Percentiles rank a stretch among this genome's conserved stretches.
phyloP scores from a whole-genome alignment of 176 grass and related monocot genomes.

The Dactylis glomerata region DNA sequence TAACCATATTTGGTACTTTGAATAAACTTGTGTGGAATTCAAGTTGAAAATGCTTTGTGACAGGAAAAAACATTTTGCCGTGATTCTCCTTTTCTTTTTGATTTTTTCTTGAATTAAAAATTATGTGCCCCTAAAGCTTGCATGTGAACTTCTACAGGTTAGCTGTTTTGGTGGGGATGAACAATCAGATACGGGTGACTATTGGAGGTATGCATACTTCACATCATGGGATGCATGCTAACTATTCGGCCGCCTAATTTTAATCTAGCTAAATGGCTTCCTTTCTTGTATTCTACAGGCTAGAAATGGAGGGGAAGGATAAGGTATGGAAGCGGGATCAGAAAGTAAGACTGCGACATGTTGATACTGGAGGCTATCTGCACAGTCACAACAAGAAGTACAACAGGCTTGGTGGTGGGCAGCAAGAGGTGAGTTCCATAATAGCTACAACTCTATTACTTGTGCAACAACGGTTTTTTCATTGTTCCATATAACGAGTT shows the following conservation, averaged over 20 bases:
- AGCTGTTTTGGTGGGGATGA: slow-evolving; percentile 72
- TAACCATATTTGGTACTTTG: not conserved
- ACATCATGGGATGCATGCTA: not conserved
- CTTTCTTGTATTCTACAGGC: slow-evolving; percentile 31
- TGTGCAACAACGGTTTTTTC: not conserved
- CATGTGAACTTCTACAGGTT: slow-evolving; percentile 47
- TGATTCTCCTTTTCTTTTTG: not conserved
- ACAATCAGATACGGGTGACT: slow-evolving; percentile 68
- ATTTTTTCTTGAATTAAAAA: slow-evolving; percentile 15
- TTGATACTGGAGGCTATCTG: slow-evolving; percentile 72
- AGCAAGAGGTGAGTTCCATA: slow-evolving; percentile 61
- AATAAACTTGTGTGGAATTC: not conserved
- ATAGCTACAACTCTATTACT: not conserved
- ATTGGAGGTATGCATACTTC: slow-evolving; percentile 56
- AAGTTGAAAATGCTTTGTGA: not conserved
- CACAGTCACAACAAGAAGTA: slow-evolving; percentile 87
- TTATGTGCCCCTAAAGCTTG: not conserved
- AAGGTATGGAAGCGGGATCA: slow-evolving; percentile 69
- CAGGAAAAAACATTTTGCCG: not conserved
- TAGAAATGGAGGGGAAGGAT: slow-evolving; percentile 70
- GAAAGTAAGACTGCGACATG: slow-evolving; percentile 58
- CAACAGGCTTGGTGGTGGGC: slow-evolving; percentile 69
- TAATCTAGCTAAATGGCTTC: not conserved
- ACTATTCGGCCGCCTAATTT: not conserved
- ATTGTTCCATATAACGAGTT: not conserved